Conservation (phyloP, 2,329 filamentous ascomycete species). For the Verticillium dahliae region DNA sequence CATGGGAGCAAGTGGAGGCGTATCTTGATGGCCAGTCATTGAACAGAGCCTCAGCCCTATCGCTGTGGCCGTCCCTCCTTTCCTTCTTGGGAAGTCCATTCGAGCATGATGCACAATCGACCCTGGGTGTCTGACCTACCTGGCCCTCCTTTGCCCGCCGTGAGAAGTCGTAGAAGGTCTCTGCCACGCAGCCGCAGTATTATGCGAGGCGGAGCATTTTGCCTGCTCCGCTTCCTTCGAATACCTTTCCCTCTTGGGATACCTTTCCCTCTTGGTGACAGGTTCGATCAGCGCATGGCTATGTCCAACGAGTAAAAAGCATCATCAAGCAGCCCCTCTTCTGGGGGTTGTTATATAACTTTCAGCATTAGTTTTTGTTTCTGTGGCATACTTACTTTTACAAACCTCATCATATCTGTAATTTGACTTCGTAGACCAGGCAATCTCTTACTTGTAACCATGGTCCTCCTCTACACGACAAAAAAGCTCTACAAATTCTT, state of each 20-base stretch:
- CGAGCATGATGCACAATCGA: not conserved
- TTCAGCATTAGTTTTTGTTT: not conserved
- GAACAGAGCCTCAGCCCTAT: conserved; percentile 5
- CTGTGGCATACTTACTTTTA: not conserved
- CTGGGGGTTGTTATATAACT: not conserved
- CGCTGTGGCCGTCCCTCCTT: not conserved
- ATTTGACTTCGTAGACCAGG: not conserved
- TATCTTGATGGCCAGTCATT: not conserved
- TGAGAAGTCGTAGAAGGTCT: not conserved
- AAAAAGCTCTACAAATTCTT: conserved; percentile 3
- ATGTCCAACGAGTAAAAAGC: not conserved
- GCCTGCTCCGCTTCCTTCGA: not conserved
- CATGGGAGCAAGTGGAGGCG: too few species aligned
- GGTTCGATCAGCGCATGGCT: not conserved
- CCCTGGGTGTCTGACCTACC: not conserved
- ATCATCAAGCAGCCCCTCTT: not conserved
- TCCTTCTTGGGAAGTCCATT: not conserved
- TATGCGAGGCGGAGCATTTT: not conserved
- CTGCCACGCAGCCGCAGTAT: not conserved
- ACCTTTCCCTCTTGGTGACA: not conserved
- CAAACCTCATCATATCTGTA: not conserved
- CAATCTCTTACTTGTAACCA: not conserved
- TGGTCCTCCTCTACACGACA: conserved; percentile 8
- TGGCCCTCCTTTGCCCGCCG: not conserved
- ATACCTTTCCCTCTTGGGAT: not conserved